Conservation (phyloP, 2,329 filamentous ascomycete species). For the Neonectria punicea region DNA sequence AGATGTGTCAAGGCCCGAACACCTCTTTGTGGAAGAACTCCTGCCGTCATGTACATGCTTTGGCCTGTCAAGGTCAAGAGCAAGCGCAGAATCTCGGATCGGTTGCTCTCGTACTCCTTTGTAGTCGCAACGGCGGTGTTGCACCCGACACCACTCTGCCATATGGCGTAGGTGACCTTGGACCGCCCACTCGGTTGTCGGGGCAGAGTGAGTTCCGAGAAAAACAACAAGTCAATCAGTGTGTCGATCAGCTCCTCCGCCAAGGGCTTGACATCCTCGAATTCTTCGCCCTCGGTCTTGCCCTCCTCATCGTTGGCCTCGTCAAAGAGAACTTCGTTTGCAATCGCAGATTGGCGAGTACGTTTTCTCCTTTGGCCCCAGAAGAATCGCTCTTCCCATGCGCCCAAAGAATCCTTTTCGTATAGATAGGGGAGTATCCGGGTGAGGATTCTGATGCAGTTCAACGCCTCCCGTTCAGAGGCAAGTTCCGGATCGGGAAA, state of each 20-base stretch:
- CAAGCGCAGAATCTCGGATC: constrained; percentile 87
- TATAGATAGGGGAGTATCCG: constrained; percentile 91
- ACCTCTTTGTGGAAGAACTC: constrained; percentile 81
- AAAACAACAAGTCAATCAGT: constrained; percentile 89
- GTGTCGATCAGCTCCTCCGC: constrained; percentile 94
- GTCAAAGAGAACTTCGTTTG: constrained; percentile 86
- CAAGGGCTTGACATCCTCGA: constrained; percentile 85
- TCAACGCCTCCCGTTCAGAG: constrained; percentile 87
- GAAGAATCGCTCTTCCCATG: constrained; percentile 95
- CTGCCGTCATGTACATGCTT: constrained; percentile 91
- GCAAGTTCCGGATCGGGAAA: constrained; percentile 90
- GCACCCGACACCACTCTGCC: constrained; percentile 97
- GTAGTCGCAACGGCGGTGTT: constrained; percentile 88
- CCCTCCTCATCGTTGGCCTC: constrained; percentile 68
- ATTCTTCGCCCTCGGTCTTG: constrained; percentile 67
- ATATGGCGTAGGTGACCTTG: constrained; percentile 93
- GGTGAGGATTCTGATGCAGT: constrained; percentile 92
- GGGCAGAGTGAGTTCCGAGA: constrained; percentile 87
- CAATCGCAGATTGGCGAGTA: constrained; percentile 72
- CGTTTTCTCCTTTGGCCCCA: constrained; percentile 81
- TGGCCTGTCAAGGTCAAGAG: constrained; percentile 88
- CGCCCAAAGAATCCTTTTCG: constrained; percentile 82
- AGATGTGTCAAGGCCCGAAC: constrained; percentile 89
- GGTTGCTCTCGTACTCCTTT: constrained; percentile 92
- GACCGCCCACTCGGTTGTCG: constrained; percentile 74